Base-by-base conservation (phyloP, 306 rosid genomes). In the Ochetophila trinervis region DNA sequence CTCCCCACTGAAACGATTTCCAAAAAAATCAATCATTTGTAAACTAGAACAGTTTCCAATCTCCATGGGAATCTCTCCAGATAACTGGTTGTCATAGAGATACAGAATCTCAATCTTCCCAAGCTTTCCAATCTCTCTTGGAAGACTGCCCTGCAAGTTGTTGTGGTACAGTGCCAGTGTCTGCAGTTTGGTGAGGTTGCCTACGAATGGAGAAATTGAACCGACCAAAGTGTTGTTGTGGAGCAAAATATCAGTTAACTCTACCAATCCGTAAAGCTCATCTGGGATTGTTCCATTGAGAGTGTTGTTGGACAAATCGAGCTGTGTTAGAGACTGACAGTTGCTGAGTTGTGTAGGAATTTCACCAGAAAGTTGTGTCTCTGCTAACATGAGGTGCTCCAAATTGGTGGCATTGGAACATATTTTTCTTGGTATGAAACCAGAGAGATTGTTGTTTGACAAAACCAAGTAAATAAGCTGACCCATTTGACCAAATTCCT, bases 181-280 rank as follows among this genome's bases (percentile, higher is more conserved):
- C 71, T 79, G 59, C 56, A 90, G 78, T 22, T 32, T 66, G 64
- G 81, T 87, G 67, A 90, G 91, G 77, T 90, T 90, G 21, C 93
- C 91, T 15, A 93, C 51, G 65, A 64, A 57, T 13, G 97, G 90
- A 27, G 97, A 86, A 62, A 93, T 83, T 3, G 87, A 78, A 74
- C 97, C 99, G 62, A 73, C 76, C 79, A 93, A 83, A 53, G 76
- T 90, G 81, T 93, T 93, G 87, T 93, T 93, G 81, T 93, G 76
- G 20, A 93, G 83, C 82, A 83, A 79, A 37, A 93, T 75, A 75
- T 93, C 97, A 62, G 96, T 88, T 67, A 90, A 69, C 49, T 53
- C 86, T 8, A 24, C 24, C 55, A 93, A 5, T 19, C 68, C 79
- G 76, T 84, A 90, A 23, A 93, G 52, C 27, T 86, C 87, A 65